These are phyloP conservation scores for Rheum nobile DNA, from an alignment of 148 eudicot genomes.

Conservation along the genomic window DNA sequence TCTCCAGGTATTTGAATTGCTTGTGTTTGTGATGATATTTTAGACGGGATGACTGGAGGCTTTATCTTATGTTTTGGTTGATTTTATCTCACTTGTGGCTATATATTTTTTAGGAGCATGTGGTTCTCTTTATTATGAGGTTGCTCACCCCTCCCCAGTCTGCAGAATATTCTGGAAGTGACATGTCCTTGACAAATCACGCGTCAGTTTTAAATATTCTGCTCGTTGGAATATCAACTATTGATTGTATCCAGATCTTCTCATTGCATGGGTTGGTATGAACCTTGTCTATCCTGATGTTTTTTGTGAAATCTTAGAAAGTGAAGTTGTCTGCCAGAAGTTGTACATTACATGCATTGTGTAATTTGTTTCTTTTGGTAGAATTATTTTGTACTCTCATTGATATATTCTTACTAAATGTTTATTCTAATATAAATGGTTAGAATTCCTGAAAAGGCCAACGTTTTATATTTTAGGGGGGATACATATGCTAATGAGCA, in stretches of 20 bases:
- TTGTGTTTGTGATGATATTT: not conserved
- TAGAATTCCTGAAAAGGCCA: not conserved
- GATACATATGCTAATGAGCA: not conserved
- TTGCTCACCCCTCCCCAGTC: slow-evolving; percentile 74
- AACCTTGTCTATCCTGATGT: not conserved
- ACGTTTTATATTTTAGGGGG: not conserved
- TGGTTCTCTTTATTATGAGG: slow-evolving; percentile 49
- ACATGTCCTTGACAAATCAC: slow-evolving; percentile 61
- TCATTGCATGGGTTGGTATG: slow-evolving; percentile 89
- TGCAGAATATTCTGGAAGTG: slow-evolving; percentile 56
- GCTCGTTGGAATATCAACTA: slow-evolving; percentile 68
- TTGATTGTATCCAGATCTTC: slow-evolving; percentile 78
- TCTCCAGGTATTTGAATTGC: slow-evolving; percentile 53
- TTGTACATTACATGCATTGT: not conserved
- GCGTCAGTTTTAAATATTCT: slow-evolving; percentile 70
- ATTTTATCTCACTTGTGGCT: slow-evolving; percentile 7
- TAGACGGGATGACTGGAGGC: not conserved
- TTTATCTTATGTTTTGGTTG: not conserved
- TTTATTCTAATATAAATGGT: not conserved
- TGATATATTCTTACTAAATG: not conserved
- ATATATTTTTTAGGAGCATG: slow-evolving; percentile 54
- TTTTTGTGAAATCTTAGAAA: not conserved
- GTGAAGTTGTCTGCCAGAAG: not conserved
- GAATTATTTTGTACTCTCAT: not conserved
- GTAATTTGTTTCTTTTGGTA: not conserved